phyloP scores from a whole-genome alignment of 1,139 yeast species.

The Yamadazyma aaseri region DNA sequence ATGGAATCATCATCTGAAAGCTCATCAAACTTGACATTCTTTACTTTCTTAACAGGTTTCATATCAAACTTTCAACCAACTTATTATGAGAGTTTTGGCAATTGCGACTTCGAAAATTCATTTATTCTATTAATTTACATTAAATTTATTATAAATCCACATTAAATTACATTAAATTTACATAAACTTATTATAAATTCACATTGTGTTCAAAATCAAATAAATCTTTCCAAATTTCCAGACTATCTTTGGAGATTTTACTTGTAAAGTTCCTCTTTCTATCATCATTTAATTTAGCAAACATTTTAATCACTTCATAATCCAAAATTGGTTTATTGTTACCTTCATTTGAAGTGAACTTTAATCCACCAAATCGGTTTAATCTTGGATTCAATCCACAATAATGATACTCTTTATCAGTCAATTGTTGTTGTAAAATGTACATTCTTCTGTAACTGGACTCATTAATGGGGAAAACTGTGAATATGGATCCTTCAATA shows the following conservation, averaged over 20 bases:
- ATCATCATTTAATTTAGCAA: slow-evolving; percentile 55
- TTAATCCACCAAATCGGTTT: slow-evolving; percentile 58
- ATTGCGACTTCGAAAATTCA: too few relatives aligned
- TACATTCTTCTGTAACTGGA: slow-evolving; percentile 75
- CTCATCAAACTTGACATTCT: slow-evolving; percentile 17
- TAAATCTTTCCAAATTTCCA: slow-evolving; percentile 68
- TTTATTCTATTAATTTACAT: slow-evolving; percentile 1
- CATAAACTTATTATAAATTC: slow-evolving; percentile 12
- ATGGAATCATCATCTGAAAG: slow-evolving; percentile 11
- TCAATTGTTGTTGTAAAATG: slow-evolving; percentile 82
- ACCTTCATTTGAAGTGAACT: slow-evolving; percentile 32
- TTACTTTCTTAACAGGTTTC: slow-evolving; percentile 5
- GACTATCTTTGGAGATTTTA: slow-evolving; percentile 55
- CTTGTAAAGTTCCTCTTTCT: slow-evolving; percentile 51
- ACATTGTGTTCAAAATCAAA: slow-evolving; percentile 49
- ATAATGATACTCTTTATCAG: slow-evolving; percentile 68
- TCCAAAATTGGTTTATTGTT: slow-evolving; percentile 61
- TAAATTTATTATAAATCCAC: too few relatives aligned
- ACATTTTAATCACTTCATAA: slow-evolving; percentile 52
- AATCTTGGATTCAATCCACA: slow-evolving; percentile 82
- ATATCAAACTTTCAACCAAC: too few relatives aligned
- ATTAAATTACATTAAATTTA: neutral
- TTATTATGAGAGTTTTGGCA: too few relatives aligned
- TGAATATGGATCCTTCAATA: slow-evolving; percentile 75
- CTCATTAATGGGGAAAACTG: slow-evolving; percentile 76